Evolutionary conservation across 495 filamentous ascomycete genomes (phyloP).

Genomic region (Glonium stellatum): DNA sequence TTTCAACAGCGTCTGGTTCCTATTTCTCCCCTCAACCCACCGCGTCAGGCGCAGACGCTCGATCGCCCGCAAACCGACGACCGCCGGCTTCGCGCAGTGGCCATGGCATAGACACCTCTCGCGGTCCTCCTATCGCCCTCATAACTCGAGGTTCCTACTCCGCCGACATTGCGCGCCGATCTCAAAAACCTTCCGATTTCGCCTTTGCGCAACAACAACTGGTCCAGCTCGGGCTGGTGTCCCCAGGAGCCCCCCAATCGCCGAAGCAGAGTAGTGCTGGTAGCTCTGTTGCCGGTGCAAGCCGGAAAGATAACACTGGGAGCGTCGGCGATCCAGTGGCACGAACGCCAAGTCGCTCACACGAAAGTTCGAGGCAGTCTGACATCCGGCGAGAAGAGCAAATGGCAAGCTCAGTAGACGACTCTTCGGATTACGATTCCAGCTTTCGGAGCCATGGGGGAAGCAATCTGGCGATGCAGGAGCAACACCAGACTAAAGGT

Average conservation of each 20-base stretch:
- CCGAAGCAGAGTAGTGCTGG: not conserved
- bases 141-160: constrained; percentile 40
- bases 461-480: constrained; percentile 1
- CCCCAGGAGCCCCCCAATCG: constrained; percentile 5
- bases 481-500: not conserved
- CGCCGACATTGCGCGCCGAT: constrained; percentile 22
- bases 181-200: constrained; percentile 20
- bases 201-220: constrained; percentile 24
- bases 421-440: constrained; percentile 24
- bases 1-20: constrained; percentile 19
- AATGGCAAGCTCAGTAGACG: constrained; percentile 26
- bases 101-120: constrained; percentile 40
- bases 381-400: constrained; percentile 6
- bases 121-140: constrained; percentile 42
- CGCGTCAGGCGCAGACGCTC: constrained; percentile 30
- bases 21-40: constrained; percentile 35
- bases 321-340: constrained; percentile 1
- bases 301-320: constrained; percentile 4
- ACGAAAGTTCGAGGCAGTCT: constrained; percentile 6
- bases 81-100: constrained; percentile 41
- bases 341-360: constrained; percentile 16
- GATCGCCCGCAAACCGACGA: constrained; percentile 31
- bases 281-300: constrained; percentile 5
- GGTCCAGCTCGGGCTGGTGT: constrained; percentile 15
- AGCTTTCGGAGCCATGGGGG: constrained; percentile 17